Conservation (phyloP, 164 flowering plant species). For the Akebia trifoliata region DNA sequence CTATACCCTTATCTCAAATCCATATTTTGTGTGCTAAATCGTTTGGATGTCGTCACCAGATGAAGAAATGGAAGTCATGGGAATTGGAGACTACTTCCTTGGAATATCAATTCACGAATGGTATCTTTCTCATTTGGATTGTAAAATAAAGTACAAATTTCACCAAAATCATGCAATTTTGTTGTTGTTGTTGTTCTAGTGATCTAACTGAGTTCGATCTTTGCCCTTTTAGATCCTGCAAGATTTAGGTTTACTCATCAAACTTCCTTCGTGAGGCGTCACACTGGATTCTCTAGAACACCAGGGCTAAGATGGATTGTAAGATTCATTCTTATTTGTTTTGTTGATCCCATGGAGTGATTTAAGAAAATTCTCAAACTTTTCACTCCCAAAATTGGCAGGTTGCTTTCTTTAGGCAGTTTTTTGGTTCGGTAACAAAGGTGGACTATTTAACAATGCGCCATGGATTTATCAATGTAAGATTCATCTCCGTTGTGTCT, state of each 20-base stretch:
- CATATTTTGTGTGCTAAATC: not conserved
- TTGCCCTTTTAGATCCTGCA: conserved; percentile 46
- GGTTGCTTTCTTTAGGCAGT: conserved; percentile 74
- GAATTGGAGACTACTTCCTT: conserved; percentile 52
- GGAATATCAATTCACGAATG: conserved; percentile 58
- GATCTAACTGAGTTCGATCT: not conserved
- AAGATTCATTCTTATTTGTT: conserved; percentile 21
- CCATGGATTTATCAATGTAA: conserved; percentile 65
- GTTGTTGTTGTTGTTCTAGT: too few species aligned
- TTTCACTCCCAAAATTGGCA: conserved; percentile 12
- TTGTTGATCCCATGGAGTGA: not conserved
- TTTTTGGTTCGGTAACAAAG: conserved; percentile 52
- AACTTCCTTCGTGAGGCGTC: conserved; percentile 60
- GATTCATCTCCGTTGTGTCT: too few species aligned
- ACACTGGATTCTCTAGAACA: conserved; percentile 38
- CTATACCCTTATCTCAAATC: not conserved
- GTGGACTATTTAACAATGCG: conserved; percentile 69
- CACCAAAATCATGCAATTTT: too few species aligned
- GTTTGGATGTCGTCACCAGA: conserved; percentile 25
- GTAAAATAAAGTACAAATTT: too few species aligned
- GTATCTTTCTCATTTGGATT: conserved; percentile 24
- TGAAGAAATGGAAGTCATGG: conserved; percentile 72
- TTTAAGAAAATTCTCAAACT: not conserved
- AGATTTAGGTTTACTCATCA: conserved; percentile 63
- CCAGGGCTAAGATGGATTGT: conserved; percentile 68